These are phyloP conservation scores for Nicotiana obtusifolia DNA, from an alignment of 257 asterid genomes.

Conservation along the genomic window DNA sequence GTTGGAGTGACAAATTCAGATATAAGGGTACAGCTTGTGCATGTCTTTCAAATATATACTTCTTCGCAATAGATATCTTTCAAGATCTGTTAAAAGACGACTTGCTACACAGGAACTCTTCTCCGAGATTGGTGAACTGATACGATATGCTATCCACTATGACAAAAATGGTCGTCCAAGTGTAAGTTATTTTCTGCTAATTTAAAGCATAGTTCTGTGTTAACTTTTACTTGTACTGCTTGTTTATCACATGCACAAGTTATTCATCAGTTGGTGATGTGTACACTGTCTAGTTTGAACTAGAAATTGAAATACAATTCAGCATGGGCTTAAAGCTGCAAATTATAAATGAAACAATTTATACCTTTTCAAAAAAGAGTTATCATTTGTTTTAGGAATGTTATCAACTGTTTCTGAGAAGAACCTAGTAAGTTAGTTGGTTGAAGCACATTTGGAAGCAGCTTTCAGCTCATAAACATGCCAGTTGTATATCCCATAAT, in stretches of 20 bases:
- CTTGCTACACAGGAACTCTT: slow-evolving; percentile 67
- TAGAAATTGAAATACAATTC: background rate
- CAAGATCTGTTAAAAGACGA: slow-evolving; percentile 29
- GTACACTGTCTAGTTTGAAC: background rate
- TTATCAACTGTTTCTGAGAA: background rate
- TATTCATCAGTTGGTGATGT: background rate
- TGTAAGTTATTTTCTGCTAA: slow-evolving; percentile 38
- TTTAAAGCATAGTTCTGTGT: background rate
- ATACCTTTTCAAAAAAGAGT: too few species aligned
- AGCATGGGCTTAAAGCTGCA: background rate
- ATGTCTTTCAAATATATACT: slow-evolving; percentile 15
- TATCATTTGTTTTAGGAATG: background rate
- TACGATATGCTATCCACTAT: slow-evolving; percentile 64
- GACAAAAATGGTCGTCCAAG: slow-evolving; percentile 71
- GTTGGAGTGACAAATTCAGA: slow-evolving; percentile 58
- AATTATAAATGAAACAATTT: too few species aligned
- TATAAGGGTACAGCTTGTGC: slow-evolving; percentile 56
- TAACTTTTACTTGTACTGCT: background rate
- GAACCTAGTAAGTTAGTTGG: background rate
- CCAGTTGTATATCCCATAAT: background rate
- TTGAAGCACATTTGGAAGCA: background rate
- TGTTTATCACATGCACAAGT: background rate
- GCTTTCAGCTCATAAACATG: background rate
- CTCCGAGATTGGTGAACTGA: slow-evolving; percentile 67
- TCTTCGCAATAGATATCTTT: slow-evolving; percentile 24